Evolutionary conservation across 805 yeast species (phyloP).

Genomic region (Blastobotrys terrestris): DNA sequence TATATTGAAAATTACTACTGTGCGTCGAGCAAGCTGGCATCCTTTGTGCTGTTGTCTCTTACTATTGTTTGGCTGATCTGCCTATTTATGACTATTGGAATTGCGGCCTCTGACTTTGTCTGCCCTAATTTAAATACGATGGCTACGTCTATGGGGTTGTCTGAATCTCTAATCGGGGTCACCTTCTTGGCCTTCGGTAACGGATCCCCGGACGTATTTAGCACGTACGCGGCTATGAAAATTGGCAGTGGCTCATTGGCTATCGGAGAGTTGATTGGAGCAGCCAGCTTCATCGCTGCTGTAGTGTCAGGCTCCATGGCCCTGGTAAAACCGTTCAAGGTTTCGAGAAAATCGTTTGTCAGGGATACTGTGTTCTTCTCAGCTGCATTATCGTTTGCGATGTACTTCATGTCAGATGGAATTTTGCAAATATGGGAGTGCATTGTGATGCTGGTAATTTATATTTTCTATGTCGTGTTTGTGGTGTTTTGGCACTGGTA

Average conservation of each 20-base stretch:
- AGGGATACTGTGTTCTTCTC: conserved; percentile 59
- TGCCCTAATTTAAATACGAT: conserved; percentile 72
- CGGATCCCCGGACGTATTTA: conserved; percentile 83
- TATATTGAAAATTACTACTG: conserved; percentile 33
- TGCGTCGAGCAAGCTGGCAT: conserved; percentile 10
- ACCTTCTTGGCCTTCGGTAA: conserved; percentile 88
- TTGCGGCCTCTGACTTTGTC: conserved; percentile 74
- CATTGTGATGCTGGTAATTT: conserved; percentile 47
- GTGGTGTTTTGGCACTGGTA: conserved; percentile 39
- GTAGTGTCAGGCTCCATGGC: conserved; percentile 79
- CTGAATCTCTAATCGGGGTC: conserved; percentile 78
- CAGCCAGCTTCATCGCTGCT: conserved; percentile 74
- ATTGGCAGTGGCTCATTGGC: conserved; percentile 72
- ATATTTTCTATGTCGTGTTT: conserved; percentile 52
- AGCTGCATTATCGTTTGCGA: conserved; percentile 42
- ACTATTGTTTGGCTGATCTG: conserved; percentile 30
- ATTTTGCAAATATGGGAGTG: conserved; percentile 52
- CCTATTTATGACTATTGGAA: conserved; percentile 60
- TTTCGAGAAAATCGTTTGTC: conserved; percentile 41
- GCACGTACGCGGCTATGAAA: conserved; percentile 77
- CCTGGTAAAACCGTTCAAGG: conserved; percentile 56
- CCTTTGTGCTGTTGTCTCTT: conserved; percentile 1
- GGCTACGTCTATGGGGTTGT: conserved; percentile 53
- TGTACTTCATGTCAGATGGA: conserved; percentile 52
- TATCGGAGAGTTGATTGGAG: conserved; percentile 85